Evolutionary conservation across 23 red algal genomes (phyloP), one percentile per base, ranked within the genome.

Genomic region (Gracilaria domingensis): DNA sequence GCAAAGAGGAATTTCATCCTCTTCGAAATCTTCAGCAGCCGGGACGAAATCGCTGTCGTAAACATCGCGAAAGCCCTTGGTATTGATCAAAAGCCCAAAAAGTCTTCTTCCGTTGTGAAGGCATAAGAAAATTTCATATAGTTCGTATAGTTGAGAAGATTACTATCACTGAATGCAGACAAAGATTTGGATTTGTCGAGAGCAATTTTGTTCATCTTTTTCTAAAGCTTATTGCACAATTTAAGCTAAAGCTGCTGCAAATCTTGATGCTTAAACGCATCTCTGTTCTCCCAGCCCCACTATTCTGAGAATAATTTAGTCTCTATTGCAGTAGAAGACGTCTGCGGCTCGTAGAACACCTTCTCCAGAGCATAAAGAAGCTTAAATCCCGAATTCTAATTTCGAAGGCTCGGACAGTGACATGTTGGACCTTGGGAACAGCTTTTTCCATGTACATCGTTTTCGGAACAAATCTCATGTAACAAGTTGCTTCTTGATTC

Each of bases 401-500:
- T 81, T 14, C 78, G 74, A n/a, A 24, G 79, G 50, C 75, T 82
- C 75, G 17, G 97, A 88, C 82, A 99, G 49, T 8, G 97, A 92
- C 97, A 99, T 93, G 12, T 73, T 70, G 65, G n/a, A 91, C 97
- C n/a, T 93, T 83, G 66, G 94, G 89, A 66, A 99, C 96, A 12
- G 91, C 93, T 29, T 91, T 93, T 11, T 96, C 79, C 85, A 83
- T 91, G 79, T 93, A 99, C 59, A 99, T 76, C 32, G 97, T 99
- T 83, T 99, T 93, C 14, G 96, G 39, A n/a, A 99, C 67, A 12
- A 94, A 99, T 79, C 96, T 99, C 94, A 99, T 93, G 88, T 99
- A 99, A 78, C 97, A 99, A 8, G 97, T 99, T 12, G 97, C 97
- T 13, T 94, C 97, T 48, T 99, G 96, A 67, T 99, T 99, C 77